Evolutionary conservation across 495 filamentous ascomycete genomes (phyloP).

Genomic region (Entonaema liquescens): DNA sequence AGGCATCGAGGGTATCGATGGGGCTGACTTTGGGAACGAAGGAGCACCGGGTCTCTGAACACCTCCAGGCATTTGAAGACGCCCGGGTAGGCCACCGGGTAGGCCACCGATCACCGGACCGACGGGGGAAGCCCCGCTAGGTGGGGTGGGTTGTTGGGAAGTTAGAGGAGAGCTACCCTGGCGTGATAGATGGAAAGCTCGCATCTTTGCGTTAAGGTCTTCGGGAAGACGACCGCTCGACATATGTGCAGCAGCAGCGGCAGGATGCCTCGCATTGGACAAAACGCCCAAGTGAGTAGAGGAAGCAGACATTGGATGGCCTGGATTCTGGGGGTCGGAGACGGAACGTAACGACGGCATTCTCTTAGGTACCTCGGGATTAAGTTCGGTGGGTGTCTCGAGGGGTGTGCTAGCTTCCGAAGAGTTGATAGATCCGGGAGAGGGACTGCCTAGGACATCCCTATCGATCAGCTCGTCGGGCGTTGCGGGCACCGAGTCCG

Average conservation of each 20-base stretch:
- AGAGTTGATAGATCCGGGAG: constrained; percentile 53
- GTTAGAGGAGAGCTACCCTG: constrained; percentile 40
- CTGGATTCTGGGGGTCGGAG: constrained; percentile 60
- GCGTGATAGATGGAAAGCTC: constrained; percentile 71
- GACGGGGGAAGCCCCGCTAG: constrained; percentile 49
- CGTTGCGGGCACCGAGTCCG: constrained; percentile 48
- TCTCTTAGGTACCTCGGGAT: constrained; percentile 51
- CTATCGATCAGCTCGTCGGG: constrained; percentile 52
- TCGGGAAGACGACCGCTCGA: constrained; percentile 70
- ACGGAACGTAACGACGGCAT: constrained; percentile 64
- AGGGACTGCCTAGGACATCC: constrained; percentile 47
- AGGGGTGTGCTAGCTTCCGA: constrained; percentile 59
- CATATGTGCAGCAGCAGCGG: constrained; percentile 58
- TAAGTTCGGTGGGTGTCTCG: constrained; percentile 51
- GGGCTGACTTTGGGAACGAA: constrained; percentile 59
- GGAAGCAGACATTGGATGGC: constrained; percentile 69
- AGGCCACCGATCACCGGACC: constrained; percentile 53
- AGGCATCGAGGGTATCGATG: constrained; percentile 47
- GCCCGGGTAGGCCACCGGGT: constrained; percentile 49
- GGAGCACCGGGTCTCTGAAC: constrained; percentile 53
- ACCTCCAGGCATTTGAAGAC: constrained; percentile 53
- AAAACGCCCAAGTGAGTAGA: constrained; percentile 84
- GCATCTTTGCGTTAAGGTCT: constrained; percentile 84
- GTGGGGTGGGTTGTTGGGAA: constrained; percentile 48
- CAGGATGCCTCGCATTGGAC: constrained; percentile 77